These are phyloP conservation scores for Ochromonadaceae sp. DNA, from an alignment of 352 stramenopile species.

Conservation along the genomic window DNA sequence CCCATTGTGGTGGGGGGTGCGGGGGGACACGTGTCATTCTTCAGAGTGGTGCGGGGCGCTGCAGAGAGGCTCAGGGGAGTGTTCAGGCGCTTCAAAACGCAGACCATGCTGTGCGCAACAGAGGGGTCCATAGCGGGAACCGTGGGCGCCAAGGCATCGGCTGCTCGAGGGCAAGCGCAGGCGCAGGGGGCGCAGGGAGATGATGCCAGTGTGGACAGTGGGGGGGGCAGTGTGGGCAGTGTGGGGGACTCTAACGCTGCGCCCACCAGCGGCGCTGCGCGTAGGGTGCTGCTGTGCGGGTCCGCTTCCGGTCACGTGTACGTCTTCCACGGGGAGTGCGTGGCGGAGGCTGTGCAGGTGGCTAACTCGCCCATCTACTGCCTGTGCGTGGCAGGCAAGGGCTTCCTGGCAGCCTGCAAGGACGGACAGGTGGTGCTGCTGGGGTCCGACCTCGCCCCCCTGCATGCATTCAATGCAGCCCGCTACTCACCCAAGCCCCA, in stretches of 20 bases:
- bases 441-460: neutral
- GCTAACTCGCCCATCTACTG: conserved; percentile 33
- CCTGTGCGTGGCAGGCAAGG: conserved; percentile 23
- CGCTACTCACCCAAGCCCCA: too few relatives aligned
- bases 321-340: conserved; percentile 36
- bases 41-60: neutral
- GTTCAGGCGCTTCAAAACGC: conserved; percentile 25
- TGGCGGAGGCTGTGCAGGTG: conserved; percentile 26
- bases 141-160: too few relatives aligned
- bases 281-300: conserved; percentile 25
- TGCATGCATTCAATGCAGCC: neutral
- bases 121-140: too few relatives aligned
- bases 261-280: neutral
- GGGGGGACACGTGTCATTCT: neutral
- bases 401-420: conserved; percentile 34
- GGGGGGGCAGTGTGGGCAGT: too few relatives aligned
- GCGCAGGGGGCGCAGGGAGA: too few relatives aligned
- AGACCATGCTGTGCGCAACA: conserved; percentile 28
- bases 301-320: conserved; percentile 37
- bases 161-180: too few relatives aligned
- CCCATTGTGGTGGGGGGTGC: neutral
- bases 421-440: neutral
- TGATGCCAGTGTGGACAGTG: too few relatives aligned
- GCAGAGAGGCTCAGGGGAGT: conserved; percentile 3
- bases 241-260: too few relatives aligned